These are phyloP conservation scores for Nicotiana attenuata DNA, from an alignment of 257 asterid species.

Conservation along the genomic window DNA sequence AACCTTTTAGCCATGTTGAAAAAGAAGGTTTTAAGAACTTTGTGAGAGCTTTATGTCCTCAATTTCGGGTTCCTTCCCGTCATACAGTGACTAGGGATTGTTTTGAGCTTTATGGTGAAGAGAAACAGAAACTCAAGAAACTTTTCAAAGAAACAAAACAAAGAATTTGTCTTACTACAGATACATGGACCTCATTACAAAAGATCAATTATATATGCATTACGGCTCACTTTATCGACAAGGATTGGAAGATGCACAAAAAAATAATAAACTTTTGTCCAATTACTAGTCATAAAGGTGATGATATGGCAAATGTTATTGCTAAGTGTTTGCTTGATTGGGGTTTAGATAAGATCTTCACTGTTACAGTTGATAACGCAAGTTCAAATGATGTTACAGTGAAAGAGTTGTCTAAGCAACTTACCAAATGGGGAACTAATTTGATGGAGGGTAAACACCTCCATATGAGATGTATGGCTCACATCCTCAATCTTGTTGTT, in stretches of 20 bases:
- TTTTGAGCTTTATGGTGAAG: neutral
- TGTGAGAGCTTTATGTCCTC: neutral
- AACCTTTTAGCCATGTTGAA: neutral
- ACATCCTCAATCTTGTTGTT: constrained; percentile 1
- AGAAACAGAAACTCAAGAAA: neutral
- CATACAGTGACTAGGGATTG: neutral
- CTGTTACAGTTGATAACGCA: neutral
- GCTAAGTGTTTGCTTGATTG: neutral
- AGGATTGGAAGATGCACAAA: neutral
- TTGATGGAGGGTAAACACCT: neutral
- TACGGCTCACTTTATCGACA: neutral
- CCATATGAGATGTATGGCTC: neutral
- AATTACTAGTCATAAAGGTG: constrained; percentile 7
- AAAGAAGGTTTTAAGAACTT: neutral
- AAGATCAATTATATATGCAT: neutral
- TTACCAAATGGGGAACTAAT: neutral
- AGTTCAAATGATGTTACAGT: neutral
- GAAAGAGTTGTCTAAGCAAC: neutral
- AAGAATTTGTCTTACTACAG: neutral
- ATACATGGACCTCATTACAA: constrained; percentile 2
- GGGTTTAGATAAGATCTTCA: neutral
- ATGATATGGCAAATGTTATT: neutral
- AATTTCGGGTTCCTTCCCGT: neutral
- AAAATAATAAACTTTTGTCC: neutral
- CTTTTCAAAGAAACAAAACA: neutral